A percentile compares a stretch with the other conserved stretches of the same genome.
phyloP scores from a whole-genome alignment of 495 filamentous ascomycete species.

The Pseudomonodictys pantanalensis region DNA sequence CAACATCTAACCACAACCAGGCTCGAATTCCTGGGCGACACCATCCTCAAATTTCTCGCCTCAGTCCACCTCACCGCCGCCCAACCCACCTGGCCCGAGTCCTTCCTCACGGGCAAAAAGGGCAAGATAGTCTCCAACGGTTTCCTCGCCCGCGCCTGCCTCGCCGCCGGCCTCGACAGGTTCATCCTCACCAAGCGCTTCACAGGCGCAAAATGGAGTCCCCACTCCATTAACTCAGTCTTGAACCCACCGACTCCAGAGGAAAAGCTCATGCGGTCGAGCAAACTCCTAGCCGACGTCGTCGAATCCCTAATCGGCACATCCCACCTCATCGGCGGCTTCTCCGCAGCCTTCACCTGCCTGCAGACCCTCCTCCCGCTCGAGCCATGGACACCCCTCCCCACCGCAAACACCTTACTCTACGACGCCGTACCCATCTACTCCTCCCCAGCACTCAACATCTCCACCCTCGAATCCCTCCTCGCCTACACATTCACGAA shows the following conservation, averaged over 20 bases:
- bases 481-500: conserved; percentile 71
- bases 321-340: conserved; percentile 68
- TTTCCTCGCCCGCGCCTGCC: conserved; percentile 61
- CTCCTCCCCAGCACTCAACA: conserved; percentile 29
- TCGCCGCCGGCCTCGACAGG: conserved; percentile 60
- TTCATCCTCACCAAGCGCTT: conserved; percentile 72
- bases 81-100: conserved; percentile 71
- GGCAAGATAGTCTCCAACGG: conserved; percentile 71
- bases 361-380: conserved; percentile 61
- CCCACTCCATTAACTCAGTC: conserved; percentile 58
- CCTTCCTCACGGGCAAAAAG: conserved; percentile 67
- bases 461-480: conserved; percentile 53
- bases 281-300: conserved; percentile 85
- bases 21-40: conserved; percentile 86
- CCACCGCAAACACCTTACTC: conserved; percentile 9
- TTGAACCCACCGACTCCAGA: conserved; percentile 13
- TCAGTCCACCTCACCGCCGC: conserved; percentile 65
- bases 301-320: conserved; percentile 84
- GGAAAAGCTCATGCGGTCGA: conserved; percentile 49
- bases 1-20: background rate
- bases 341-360: conserved; percentile 60
- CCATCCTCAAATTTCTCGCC: conserved; percentile 74
- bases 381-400: conserved; percentile 27
- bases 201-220: conserved; percentile 68
- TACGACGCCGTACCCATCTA: conserved; percentile 3